Conservation (phyloP, 2,329 filamentous ascomycete species). For the Alternaria gaisen region DNA sequence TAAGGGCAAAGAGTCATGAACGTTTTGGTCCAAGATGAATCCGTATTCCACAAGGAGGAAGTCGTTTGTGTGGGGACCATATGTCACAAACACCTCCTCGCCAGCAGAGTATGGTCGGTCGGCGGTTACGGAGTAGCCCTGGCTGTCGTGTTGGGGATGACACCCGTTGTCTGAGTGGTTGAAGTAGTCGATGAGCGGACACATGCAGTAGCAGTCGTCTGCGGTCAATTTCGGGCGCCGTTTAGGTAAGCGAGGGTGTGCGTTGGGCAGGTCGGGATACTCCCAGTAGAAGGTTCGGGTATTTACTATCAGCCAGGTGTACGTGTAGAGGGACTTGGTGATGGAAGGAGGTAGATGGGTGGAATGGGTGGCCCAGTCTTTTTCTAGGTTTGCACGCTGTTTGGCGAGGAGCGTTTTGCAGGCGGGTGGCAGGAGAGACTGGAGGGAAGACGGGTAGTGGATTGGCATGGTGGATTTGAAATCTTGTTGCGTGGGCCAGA, state of each 20-base stretch:
- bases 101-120: conserved; percentile 61
- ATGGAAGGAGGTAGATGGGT: conserved; percentile 55
- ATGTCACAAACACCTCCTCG: conserved; percentile 74
- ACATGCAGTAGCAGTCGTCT: conserved; percentile 71
- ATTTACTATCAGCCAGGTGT: conserved; percentile 69
- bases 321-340: conserved; percentile 57
- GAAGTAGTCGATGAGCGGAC: conserved; percentile 78
- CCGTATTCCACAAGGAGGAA: conserved; percentile 74
- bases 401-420: conserved; percentile 58
- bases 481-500: conserved; percentile 71
- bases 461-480: conserved; percentile 67
- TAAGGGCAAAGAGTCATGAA: conserved; percentile 53
- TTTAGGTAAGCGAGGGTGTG: conserved; percentile 53
- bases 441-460: conserved; percentile 59
- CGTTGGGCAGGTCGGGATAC: conserved; percentile 49
- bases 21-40: conserved; percentile 53
- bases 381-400: conserved; percentile 63
- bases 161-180: conserved; percentile 64
- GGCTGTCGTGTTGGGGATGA: conserved; percentile 60
- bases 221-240: conserved; percentile 53
- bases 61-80: conserved; percentile 76
- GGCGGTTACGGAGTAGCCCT: conserved; percentile 65
- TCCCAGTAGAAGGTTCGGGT: conserved; percentile 69
- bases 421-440: conserved; percentile 50
- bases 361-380: conserved; percentile 60